Percentiles rank a stretch among this genome's conserved stretches.
These are phyloP conservation scores for Pestalotiopsis sp. DNA, from an alignment of 2,329 filamentous ascomycete genomes.

Conservation along the genomic window DNA sequence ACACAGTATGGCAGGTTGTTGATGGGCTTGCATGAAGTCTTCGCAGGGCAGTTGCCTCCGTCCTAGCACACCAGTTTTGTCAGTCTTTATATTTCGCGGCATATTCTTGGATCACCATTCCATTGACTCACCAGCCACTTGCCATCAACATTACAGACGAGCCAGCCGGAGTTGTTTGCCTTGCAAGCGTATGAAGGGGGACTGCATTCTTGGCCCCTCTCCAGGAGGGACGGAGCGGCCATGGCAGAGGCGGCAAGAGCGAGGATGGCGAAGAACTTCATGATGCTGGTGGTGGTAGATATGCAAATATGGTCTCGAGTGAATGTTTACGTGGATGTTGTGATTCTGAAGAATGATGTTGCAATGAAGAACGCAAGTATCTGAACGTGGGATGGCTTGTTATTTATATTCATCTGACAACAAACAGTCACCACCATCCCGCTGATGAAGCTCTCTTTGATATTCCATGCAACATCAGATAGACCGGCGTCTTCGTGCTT, in stretches of 20 bases:
- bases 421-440: neutral
- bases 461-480: neutral
- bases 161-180: slow-evolving; percentile 28
- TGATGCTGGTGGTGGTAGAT: slow-evolving; percentile 17
- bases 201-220: slow-evolving; percentile 20
- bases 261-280: slow-evolving; percentile 28
- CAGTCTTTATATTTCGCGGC: slow-evolving; percentile 1
- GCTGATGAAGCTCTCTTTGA: no score
- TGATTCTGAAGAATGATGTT: neutral
- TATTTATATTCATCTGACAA: neutral
- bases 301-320: neutral
- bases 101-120: neutral
- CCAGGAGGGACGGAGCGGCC: slow-evolving; percentile 13
- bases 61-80: slow-evolving; percentile 20
- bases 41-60: slow-evolving; percentile 25
- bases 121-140: slow-evolving; percentile 25
- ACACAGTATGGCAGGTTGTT: slow-evolving; percentile 32
- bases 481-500: neutral
- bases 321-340: neutral
- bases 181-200: slow-evolving; percentile 31
- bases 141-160: slow-evolving; percentile 32
- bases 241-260: slow-evolving; percentile 23
- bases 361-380: neutral
- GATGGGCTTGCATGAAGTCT: slow-evolving; percentile 28
- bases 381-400: neutral